These are phyloP conservation scores for Fusarium sp. DNA, from an alignment of 2,329 filamentous ascomycete genomes.

Conservation along the genomic window DNA sequence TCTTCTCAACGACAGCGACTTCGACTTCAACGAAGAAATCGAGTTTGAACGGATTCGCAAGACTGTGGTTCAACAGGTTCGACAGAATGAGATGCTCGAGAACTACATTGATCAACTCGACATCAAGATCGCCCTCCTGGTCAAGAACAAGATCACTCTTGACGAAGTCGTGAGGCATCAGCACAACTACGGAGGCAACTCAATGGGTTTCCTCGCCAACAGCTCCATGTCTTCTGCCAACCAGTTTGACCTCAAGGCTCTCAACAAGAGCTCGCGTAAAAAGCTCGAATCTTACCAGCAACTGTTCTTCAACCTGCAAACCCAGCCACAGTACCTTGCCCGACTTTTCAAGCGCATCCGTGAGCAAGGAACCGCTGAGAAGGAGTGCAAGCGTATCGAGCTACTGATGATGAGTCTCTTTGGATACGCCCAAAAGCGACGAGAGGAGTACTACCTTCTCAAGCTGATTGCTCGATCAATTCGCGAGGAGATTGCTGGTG, in stretches of 20 bases:
- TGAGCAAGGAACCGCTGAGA: constrained; percentile 87
- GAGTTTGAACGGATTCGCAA: constrained; percentile 96
- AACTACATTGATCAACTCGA: constrained; percentile 99
- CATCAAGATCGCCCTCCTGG: constrained; percentile 97
- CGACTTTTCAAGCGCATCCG: constrained; percentile 88
- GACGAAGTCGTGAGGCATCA: constrained; percentile 98
- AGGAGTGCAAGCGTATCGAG: constrained; percentile 93
- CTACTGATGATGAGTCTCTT: constrained; percentile 97
- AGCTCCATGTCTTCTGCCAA: constrained; percentile 90
- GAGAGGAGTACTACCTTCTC: constrained; percentile 96
- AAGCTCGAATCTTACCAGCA: constrained; percentile 98
- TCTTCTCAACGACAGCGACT: constrained; percentile 96
- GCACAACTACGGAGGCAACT: constrained; percentile 93
- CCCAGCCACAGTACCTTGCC: constrained; percentile 94
- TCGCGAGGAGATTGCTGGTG: constrained; percentile 86
- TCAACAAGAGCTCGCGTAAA: constrained; percentile 96
- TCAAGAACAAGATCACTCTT: constrained; percentile 99
- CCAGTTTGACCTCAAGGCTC: constrained; percentile 94
- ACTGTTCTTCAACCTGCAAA: constrained; percentile 96
- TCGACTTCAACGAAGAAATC: constrained; percentile 98
- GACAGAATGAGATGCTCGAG: constrained; percentile 96
- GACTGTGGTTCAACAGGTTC: constrained; percentile 96
- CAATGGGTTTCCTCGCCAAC: constrained; percentile 87
- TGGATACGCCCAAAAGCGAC: constrained; percentile 95
- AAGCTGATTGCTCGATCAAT: constrained; percentile 89